These are phyloP conservation scores for Alternaria ventricosa DNA, from an alignment of 2,329 filamentous ascomycete species.

Conservation along the genomic window DNA sequence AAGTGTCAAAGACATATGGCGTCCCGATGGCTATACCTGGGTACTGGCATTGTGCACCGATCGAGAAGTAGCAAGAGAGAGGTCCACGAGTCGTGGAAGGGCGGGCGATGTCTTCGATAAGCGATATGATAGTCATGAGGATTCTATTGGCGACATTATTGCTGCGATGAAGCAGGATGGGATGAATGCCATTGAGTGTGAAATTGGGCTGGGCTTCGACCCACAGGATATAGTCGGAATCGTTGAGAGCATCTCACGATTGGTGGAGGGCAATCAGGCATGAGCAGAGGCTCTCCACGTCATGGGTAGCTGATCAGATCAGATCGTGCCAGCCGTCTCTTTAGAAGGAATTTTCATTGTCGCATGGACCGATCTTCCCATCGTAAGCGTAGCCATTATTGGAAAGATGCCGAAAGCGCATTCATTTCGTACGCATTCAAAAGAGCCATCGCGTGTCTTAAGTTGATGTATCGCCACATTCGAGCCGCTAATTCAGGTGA, in stretches of 20 bases:
- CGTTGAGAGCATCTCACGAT: background rate
- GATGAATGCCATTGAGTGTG: background rate
- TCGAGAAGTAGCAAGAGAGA: background rate
- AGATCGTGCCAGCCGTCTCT: background rate
- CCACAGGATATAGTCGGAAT: background rate
- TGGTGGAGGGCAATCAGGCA: background rate
- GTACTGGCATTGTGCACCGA: conserved; percentile 5
- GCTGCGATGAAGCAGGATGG: conserved; percentile 12
- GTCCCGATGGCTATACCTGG: background rate
- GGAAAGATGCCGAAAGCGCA: background rate
- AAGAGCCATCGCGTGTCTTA: background rate
- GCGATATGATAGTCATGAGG: conserved; percentile 7
- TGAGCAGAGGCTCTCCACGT: background rate
- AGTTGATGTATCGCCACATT: conserved; percentile 56
- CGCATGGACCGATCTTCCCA: background rate
- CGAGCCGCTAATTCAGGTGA: conserved; percentile 59
- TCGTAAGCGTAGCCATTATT: background rate
- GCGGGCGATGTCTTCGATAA: conserved; percentile 16
- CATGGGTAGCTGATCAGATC: background rate
- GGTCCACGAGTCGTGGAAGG: conserved; percentile 12
- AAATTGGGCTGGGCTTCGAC: background rate
- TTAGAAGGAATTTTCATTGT: background rate
- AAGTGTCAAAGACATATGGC: conserved; percentile 2
- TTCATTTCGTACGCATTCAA: background rate
- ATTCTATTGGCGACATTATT: conserved; percentile 2